Base-by-base conservation (phyloP, 2,329 filamentous ascomycete species). In the Talaromyces sp. region DNA sequence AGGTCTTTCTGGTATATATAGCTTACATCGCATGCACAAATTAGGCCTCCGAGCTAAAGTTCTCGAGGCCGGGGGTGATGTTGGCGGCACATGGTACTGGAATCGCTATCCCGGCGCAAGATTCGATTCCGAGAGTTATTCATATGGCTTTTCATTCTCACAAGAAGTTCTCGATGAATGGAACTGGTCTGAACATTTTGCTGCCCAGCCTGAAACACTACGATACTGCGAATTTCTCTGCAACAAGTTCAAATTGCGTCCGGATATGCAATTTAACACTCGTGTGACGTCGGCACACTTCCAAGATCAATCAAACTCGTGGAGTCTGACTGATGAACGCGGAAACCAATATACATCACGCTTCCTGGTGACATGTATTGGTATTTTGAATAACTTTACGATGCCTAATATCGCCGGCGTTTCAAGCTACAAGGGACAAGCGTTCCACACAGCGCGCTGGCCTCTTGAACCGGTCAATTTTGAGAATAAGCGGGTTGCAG, bases 111-210 rank as follows among this genome's bases (percentile, higher is more conserved):
- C 49, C 14, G 49, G 49, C n/a, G 49, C 49, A 30, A 36, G 49
- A 22, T 52, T 52, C 37, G 49, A 52, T 20, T 52, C 49, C 3
- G 49, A 52, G 29, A 52, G 49, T 27, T 52, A 52, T n/a, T 47
- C 49, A 35, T 52, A 52, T 20, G 47, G 45, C 14, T 51, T 51
- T 11, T 51, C 36, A 51, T 55, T 55, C 9, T 51, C 48, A 3
- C 39, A 49, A 87, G 67, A 77, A 75, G 49, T 84, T 80, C 4
- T 43, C 42, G 27, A 54, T 49, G 19, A 60, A 51, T 56, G 53
- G 53, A 39, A 45, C 20, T 56, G 51, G 51, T 39, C 46, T 5
- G 49, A 55, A 13, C 43, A 50, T 16, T 57, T 49, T 27, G 40
- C 52, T 11, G 43, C 51, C 3, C 55, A 58, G 24, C 42, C 52